A percentile compares a stretch with the other conserved stretches of the same genome.
phyloP scores from a whole-genome alignment of 352 stramenopile species.

The Peronospora destructor region DNA sequence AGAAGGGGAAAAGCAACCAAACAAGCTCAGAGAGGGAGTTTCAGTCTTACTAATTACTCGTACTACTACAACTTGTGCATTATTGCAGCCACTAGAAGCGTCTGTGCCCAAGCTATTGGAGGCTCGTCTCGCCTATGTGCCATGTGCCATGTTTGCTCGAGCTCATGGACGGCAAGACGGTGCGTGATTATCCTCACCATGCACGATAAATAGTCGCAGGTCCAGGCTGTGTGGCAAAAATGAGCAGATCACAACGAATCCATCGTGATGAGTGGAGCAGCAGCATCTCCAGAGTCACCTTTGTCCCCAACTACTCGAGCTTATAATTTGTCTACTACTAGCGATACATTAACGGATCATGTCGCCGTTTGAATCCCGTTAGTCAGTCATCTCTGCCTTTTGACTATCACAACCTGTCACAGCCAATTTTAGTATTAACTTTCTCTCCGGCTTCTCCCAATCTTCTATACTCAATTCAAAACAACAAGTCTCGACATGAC shows the following conservation, averaged over 20 bases:
- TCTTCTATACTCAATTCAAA: constrained; percentile 11
- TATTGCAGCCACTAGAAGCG: constrained; percentile 37
- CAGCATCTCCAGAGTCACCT: too few relatives aligned
- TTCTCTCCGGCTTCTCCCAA: not conserved
- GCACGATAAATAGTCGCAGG: constrained; percentile 14
- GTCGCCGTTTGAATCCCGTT: too few relatives aligned
- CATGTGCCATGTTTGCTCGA: constrained; percentile 57
- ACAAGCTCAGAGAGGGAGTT: too few relatives aligned
- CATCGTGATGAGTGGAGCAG: too few relatives aligned
- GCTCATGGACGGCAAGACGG: constrained; percentile 51
- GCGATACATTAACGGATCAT: too few relatives aligned
- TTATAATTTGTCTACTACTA: too few relatives aligned
- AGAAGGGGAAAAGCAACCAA: constrained; percentile 61
- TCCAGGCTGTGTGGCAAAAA: constrained; percentile 62
- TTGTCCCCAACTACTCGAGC: too few relatives aligned
- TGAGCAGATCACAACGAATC: constrained; percentile 38
- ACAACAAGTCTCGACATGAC: constrained; percentile 12
- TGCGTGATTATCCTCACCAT: constrained; percentile 7
- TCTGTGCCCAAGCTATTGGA: constrained; percentile 66
- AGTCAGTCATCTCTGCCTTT: too few relatives aligned
- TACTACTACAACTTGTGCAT: too few relatives aligned
- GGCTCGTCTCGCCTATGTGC: constrained; percentile 50
- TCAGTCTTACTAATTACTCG: too few relatives aligned
- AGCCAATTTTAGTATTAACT: not conserved
- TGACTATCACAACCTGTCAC: not conserved